Percentiles rank a stretch among this genome's conserved stretches.
phyloP scores from a whole-genome alignment of 345 rosid genomes.

The Lagerstroemia speciosa region DNA sequence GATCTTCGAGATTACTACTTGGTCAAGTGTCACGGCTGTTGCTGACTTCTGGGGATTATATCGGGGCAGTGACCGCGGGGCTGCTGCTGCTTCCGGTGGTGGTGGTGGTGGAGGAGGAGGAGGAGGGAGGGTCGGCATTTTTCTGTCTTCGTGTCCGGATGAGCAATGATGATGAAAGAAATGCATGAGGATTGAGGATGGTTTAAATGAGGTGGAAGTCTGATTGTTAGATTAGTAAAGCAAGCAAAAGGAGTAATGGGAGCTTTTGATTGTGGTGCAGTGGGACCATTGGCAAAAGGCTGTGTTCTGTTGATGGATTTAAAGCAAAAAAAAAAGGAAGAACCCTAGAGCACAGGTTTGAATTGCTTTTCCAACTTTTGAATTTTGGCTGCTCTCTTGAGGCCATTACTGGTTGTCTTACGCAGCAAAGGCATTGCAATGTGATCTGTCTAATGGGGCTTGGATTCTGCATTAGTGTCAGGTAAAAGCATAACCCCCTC shows the following conservation, averaged over 20 bases:
- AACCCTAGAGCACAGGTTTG: not conserved
- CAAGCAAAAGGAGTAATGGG: slow-evolving; percentile 24
- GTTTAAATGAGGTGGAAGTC: slow-evolving; percentile 27
- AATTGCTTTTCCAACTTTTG: slow-evolving; percentile 10
- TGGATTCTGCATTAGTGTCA: not conserved
- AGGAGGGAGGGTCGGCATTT: slow-evolving; percentile 27
- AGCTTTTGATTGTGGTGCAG: slow-evolving; percentile 29
- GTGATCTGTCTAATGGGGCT: too few species aligned
- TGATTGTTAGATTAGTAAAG: slow-evolving; percentile 1
- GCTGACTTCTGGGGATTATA: not conserved
- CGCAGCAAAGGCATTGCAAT: too few species aligned
- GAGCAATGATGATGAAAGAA: slow-evolving; percentile 9
- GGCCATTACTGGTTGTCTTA: not conserved
- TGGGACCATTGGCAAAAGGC: slow-evolving; percentile 41
- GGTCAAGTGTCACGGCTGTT: slow-evolving; percentile 1
- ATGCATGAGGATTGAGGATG: slow-evolving; percentile 14
- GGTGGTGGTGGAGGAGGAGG: slow-evolving; percentile 14
- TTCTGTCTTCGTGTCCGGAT: slow-evolving; percentile 4
- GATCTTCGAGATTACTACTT: slow-evolving; percentile 4
- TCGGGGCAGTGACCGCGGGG: not conserved
- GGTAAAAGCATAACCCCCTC: not conserved
- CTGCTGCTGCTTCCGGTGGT: slow-evolving; percentile 5
- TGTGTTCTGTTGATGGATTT: slow-evolving; percentile 15
- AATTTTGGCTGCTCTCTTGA: not conserved
- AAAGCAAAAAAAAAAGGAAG: slow-evolving; percentile 13